Evolutionary conservation across 2,329 filamentous ascomycete genomes (phyloP).

Genomic region (Ceratocystis eucalypticola): DNA sequence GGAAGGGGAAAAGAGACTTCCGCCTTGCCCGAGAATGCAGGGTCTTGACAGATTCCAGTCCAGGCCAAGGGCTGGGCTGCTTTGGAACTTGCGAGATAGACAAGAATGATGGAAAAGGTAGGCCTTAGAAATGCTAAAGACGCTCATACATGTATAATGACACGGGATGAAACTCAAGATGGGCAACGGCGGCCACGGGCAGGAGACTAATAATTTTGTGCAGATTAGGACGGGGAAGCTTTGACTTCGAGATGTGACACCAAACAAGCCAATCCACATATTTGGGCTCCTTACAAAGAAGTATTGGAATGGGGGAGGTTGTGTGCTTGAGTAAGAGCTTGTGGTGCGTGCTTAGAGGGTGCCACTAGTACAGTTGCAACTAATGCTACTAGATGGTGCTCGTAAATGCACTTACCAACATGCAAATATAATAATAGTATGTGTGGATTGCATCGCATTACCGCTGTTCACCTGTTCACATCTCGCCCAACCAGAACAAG

Average conservation of each 20-base stretch:
- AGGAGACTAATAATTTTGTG: neutral
- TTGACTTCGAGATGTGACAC: neutral
- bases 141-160: neutral
- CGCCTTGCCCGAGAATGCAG: conserved; percentile 5
- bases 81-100: neutral
- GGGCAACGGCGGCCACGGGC: too few relatives aligned
- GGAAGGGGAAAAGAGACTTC: neutral
- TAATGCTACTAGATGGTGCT: neutral
- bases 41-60: neutral
- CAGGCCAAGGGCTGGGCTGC: neutral
- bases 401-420: neutral
- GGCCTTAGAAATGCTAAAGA: neutral
- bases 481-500: neutral
- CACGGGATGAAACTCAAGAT: too few relatives aligned
- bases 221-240: neutral
- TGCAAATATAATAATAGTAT: neutral
- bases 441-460: neutral
- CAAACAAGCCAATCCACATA: neutral
- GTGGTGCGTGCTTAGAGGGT: too few relatives aligned
- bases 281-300: neutral
- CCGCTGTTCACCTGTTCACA: neutral
- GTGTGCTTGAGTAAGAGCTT: too few relatives aligned
- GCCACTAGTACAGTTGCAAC: too few relatives aligned
- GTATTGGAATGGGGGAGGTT: neutral
- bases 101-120: neutral